These are phyloP conservation scores for Gossypium bickii DNA, from an alignment of 345 rosid species.

Conservation along the genomic window DNA sequence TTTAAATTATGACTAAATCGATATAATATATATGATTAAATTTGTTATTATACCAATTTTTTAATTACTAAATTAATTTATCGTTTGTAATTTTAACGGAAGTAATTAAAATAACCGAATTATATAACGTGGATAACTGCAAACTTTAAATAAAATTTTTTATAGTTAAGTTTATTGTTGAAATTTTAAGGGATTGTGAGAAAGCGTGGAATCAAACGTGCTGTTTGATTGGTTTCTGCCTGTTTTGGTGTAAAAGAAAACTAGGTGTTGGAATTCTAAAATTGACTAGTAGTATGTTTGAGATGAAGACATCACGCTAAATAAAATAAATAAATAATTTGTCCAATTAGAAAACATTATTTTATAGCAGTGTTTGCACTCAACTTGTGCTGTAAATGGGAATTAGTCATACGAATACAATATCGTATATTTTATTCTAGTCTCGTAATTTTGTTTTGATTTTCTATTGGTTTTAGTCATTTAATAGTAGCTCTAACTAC, in stretches of 20 bases:
- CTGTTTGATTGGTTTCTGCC: neutral
- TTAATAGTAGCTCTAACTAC: neutral
- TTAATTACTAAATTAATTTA: no score
- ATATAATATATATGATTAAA: no score
- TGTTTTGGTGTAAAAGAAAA: neutral
- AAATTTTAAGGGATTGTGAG: neutral
- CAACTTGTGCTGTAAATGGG: neutral
- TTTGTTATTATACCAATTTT: no score
- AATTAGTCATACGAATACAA: neutral
- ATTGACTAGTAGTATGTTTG: neutral
- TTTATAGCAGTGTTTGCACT: neutral
- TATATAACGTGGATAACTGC: neutral
- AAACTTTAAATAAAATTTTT: no score
- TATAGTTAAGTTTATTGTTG: no score
- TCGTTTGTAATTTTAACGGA: fast-evolving
- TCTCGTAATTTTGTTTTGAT: neutral
- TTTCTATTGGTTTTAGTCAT: neutral
- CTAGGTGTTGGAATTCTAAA: neutral
- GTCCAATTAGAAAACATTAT: neutral
- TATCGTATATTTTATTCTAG: neutral
- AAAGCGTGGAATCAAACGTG: neutral
- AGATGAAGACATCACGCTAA: neutral
- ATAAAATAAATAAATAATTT: neutral
- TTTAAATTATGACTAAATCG: no score
- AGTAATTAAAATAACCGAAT: neutral